Conservation (phyloP, 139 green algal species). For the Pleodorina starrii region DNA sequence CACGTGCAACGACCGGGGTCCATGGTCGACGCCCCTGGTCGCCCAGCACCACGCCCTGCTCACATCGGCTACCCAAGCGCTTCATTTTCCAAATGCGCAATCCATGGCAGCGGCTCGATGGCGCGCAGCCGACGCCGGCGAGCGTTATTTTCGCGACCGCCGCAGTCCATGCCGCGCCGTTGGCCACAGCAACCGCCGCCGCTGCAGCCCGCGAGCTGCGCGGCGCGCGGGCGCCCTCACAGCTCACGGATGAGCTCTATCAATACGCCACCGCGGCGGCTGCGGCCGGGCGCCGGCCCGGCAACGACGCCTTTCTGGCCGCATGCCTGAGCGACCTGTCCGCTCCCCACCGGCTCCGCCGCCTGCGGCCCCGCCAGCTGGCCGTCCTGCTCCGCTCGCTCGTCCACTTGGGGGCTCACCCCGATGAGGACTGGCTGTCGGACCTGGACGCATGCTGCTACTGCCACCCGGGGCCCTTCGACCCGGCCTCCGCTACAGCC, state of each 20-base stretch:
- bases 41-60: neutral
- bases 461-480: slow-evolving; percentile 42
- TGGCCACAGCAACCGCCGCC: neutral
- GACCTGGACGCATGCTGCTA: slow-evolving; percentile 45
- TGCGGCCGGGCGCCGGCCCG: neutral
- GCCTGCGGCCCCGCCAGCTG: slow-evolving; percentile 8
- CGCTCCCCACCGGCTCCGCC: neutral
- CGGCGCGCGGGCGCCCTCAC: neutral
- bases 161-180: neutral
- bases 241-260: neutral
- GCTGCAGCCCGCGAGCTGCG: neutral
- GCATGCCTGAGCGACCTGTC: slow-evolving; percentile 13
- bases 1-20: too few relatives aligned
- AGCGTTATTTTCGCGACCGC: neutral
- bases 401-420: neutral
- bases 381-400: neutral
- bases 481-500: neutral
- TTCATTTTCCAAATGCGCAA: neutral
- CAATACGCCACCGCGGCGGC: neutral
- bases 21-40: too few relatives aligned
- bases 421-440: neutral
- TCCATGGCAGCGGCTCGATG: neutral
- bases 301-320: neutral
- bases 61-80: neutral
- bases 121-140: neutral